These are phyloP conservation scores for Pseudocercospora vitis DNA, from an alignment of 2,329 filamentous ascomycete species.

Conservation along the genomic window DNA sequence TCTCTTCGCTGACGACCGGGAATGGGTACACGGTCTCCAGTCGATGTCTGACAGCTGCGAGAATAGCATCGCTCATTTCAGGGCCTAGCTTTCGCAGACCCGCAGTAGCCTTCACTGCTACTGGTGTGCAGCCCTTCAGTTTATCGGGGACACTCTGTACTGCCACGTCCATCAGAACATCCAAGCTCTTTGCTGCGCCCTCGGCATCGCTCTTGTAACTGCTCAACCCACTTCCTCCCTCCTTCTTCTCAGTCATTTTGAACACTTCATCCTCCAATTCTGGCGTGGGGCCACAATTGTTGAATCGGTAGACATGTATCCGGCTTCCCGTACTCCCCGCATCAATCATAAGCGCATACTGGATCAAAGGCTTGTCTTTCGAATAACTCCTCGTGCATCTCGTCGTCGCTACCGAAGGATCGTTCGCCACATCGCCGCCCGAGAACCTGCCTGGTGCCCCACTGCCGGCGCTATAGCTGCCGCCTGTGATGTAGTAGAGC, in stretches of 20 bases:
- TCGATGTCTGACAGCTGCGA: slow-evolving; percentile 78
- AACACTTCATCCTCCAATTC: slow-evolving; percentile 92
- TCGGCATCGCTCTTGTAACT: slow-evolving; percentile 84
- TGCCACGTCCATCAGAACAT: slow-evolving; percentile 82
- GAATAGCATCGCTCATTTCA: slow-evolving; percentile 78
- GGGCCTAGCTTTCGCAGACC: slow-evolving; percentile 83
- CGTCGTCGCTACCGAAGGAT: slow-evolving; percentile 65
- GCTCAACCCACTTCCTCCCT: slow-evolving; percentile 77
- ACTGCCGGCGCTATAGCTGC: slow-evolving; percentile 14
- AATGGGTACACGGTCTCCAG: slow-evolving; percentile 91
- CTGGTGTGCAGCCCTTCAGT: slow-evolving; percentile 85
- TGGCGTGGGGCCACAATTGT: slow-evolving; percentile 94
- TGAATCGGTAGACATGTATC: slow-evolving; percentile 98
- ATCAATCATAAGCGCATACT: slow-evolving; percentile 98
- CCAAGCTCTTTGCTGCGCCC: slow-evolving; percentile 84
- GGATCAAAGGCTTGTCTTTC: slow-evolving; percentile 86
- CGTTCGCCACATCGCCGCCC: slow-evolving; percentile 46
- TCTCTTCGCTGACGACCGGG: slow-evolving; percentile 81
- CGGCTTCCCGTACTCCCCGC: slow-evolving; percentile 96
- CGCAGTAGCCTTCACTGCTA: slow-evolving; percentile 97
- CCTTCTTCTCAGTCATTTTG: slow-evolving; percentile 84
- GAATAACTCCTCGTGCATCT: slow-evolving; percentile 82
- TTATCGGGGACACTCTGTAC: slow-evolving; percentile 81
- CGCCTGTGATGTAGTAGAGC: slow-evolving; percentile 52
- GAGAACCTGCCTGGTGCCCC: slow-evolving; percentile 27